Evolutionary conservation across 371 early-diverging fungal species (phyloP), one percentile per base, ranked within the genome.

Genomic region (Coemansia sp.): DNA sequence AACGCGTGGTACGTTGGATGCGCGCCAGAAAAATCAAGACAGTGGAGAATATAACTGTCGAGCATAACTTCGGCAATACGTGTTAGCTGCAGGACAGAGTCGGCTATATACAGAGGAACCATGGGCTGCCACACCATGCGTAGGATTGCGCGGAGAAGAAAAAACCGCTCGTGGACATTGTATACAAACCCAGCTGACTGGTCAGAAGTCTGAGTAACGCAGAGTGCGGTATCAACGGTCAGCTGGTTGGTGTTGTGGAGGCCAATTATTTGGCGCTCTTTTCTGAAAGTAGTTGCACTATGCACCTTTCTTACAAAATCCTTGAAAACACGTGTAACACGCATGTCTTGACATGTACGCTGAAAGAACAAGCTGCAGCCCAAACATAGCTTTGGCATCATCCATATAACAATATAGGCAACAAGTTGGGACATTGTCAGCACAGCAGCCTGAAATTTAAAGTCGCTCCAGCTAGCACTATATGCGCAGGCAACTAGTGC

Each of bases 101-200:
- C 63, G 13, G 22, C 64, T 21, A 63, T 63, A 24, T 63, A 63
- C 10, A 63, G 37, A 0, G 63, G 67, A 11, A 61, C 10, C 47
- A 63, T 63, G 5, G 67, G 67, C 5, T 52, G 63, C 67, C 67
- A 67, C 3, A 63, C 21, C 67, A 67, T 67, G 16, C 64, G 54
- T 24, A 67, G 16, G 5, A 67, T 67, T 14, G 63, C 67, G 5
- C 64, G 63, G 7, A 67, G 24, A 13, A 67, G 5, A 29, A 67
- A 67, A 10, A 61, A 5, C 5, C 18, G 22, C 55, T 67, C 64
- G 13, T 53, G 11, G 14, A n/a, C 18, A 6, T 63, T 45, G 55
- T 67, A 63, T 5, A 21, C 63, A 42, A 67, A 63, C 18, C 31
- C 16, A n/a, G 26, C 55, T 18, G 47, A 14, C 14, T 47, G 14